Evolutionary conservation across 164 flowering plant species (phyloP).

Genomic region (Vitis rupestris): DNA sequence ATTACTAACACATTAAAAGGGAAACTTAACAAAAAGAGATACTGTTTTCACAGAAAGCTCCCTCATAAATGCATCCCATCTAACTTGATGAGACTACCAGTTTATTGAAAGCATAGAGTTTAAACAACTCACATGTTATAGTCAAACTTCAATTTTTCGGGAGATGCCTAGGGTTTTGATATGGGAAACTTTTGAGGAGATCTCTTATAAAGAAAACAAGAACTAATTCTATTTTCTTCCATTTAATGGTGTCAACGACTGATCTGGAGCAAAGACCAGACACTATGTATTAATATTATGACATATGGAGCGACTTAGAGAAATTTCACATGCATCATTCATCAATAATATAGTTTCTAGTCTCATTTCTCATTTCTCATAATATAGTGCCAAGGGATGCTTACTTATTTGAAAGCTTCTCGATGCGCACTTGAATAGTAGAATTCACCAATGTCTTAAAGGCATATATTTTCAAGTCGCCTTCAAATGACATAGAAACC

Average conservation of each 20-base stretch:
- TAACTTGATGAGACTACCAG: not conserved
- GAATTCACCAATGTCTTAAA: conserved; percentile 62
- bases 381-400: conserved; percentile 14
- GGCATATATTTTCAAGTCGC: conserved; percentile 70
- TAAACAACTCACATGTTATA: not conserved
- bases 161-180: too few relatives aligned
- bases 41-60: not conserved
- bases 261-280: not conserved
- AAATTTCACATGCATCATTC: too few relatives aligned
- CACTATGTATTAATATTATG: not conserved
- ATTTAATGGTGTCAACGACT: not conserved
- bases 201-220: not conserved
- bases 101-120: not conserved
- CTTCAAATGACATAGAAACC: conserved; percentile 57
- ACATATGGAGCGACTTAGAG: not conserved
- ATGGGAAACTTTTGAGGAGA: not conserved
- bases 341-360: too few relatives aligned
- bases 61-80: not conserved
- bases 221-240: not conserved
- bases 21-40: not conserved
- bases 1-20: too few relatives aligned
- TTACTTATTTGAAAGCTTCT: conserved; percentile 84
- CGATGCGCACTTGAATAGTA: conserved; percentile 77
- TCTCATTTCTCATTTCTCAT: not conserved
- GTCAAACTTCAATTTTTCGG: not conserved